Conservation (phyloP, 441 rosid species). For the Erysimum cheiri region DNA sequence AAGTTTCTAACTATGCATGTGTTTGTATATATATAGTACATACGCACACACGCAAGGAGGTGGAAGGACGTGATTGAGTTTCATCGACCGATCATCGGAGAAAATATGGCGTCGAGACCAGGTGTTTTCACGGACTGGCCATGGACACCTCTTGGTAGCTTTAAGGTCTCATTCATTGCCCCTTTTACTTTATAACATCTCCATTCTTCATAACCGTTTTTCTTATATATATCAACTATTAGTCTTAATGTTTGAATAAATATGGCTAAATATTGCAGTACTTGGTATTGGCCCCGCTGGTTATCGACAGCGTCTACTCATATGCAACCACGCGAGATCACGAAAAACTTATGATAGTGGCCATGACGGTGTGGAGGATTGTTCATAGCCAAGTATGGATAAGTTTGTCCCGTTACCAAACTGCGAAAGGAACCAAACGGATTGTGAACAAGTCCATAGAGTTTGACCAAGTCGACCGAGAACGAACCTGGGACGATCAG, state of each 20-base stretch:
- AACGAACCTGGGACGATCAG: slow-evolving; percentile 65
- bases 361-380: slow-evolving; percentile 54
- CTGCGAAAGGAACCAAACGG: slow-evolving; percentile 71
- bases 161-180: slow-evolving; percentile 48
- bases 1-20: slow-evolving; percentile 3
- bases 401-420: slow-evolving; percentile 66
- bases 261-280: slow-evolving; percentile 42
- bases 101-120: slow-evolving; percentile 57
- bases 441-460: slow-evolving; percentile 78
- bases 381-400: slow-evolving; percentile 87
- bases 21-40: slow-evolving; percentile 15
- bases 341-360: slow-evolving; percentile 51
- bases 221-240: not conserved
- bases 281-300: slow-evolving; percentile 51
- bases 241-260: slow-evolving; percentile 3
- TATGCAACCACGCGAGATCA: slow-evolving; percentile 37
- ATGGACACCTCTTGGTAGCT: slow-evolving; percentile 67
- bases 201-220: not conserved
- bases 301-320: slow-evolving; percentile 47
- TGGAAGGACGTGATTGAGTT: slow-evolving; percentile 17
- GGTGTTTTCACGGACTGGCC: slow-evolving; percentile 74
- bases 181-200: not conserved
- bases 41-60: slow-evolving; percentile 13
- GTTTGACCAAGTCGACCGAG: slow-evolving; percentile 85
- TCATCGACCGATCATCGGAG: slow-evolving; percentile 2